Conservation (phyloP, 768 basidiomycete genomes). For the Leccinum variicolor region DNA sequence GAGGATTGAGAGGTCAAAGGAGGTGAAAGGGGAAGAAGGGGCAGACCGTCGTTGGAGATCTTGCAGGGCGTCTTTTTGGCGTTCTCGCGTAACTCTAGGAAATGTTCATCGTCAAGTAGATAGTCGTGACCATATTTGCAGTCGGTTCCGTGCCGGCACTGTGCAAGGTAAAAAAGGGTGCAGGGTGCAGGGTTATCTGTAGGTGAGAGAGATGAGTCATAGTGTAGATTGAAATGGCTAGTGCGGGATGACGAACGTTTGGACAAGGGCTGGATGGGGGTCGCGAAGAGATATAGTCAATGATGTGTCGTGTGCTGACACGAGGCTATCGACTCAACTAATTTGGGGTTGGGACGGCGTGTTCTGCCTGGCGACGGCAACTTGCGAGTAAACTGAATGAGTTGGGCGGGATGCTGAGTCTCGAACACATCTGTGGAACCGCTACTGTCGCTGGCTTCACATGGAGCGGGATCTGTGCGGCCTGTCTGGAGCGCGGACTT, state of each 20-base stretch:
- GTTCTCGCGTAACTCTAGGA: constrained; percentile 48
- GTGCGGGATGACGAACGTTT: constrained; percentile 47
- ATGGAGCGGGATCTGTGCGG: constrained; percentile 31
- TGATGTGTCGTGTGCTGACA: constrained; percentile 1
- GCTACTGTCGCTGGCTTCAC: constrained; percentile 43
- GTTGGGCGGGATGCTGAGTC: constrained; percentile 17
- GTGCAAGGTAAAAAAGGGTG: constrained; percentile 60
- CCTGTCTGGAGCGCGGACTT: constrained; percentile 37
- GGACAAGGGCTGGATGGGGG: constrained; percentile 46
- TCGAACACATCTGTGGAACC: constrained; percentile 46
- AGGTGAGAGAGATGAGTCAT: not conserved
- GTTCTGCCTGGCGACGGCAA: constrained; percentile 33
- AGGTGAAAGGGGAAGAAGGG: not conserved
- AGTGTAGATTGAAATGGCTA: not conserved
- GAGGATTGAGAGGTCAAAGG: not conserved
- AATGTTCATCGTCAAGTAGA: constrained; percentile 50
- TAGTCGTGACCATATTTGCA: constrained; percentile 68
- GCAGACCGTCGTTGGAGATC: constrained; percentile 51
- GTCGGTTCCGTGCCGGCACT: constrained; percentile 54
- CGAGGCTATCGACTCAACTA: constrained; percentile 39
- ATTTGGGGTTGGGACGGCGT: constrained; percentile 48
- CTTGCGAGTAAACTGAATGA: constrained; percentile 24
- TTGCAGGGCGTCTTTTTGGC: constrained; percentile 65
- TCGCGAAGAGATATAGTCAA: constrained; percentile 17
- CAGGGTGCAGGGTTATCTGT: constrained; percentile 62